phyloP scores from a whole-genome alignment of 2,329 filamentous ascomycete genomes.

The Sporothrix inflata region DNA sequence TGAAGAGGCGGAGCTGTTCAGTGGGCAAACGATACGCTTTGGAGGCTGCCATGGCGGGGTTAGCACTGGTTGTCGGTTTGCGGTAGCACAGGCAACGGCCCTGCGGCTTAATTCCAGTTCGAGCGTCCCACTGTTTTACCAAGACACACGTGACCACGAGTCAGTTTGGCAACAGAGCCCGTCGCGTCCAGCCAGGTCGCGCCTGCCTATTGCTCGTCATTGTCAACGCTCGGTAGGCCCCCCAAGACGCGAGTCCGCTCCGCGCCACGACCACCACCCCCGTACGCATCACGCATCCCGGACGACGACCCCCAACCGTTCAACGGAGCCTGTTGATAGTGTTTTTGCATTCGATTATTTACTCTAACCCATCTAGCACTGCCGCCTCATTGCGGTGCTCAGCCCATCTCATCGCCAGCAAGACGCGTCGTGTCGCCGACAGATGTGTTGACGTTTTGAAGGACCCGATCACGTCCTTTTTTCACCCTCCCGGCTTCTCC shows the following conservation, averaged over 20 bases:
- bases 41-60: not conserved
- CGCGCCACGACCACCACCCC: not conserved
- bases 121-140: not conserved
- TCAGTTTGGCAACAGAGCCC: slow-evolving; percentile 19
- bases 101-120: slow-evolving; percentile 4
- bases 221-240: not conserved
- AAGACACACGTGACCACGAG: slow-evolving; percentile 21
- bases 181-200: slow-evolving; percentile 23
- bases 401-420: not conserved
- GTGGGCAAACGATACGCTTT: not conserved
- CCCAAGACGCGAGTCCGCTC: not conserved
- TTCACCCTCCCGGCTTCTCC: not conserved
- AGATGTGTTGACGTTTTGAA: not conserved
- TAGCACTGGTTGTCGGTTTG: not conserved
- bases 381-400: not conserved
- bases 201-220: slow-evolving; percentile 19
- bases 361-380: not conserved
- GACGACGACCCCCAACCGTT: not conserved
- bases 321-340: not conserved
- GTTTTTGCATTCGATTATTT: not conserved
- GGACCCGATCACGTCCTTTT: not conserved
- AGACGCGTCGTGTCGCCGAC: slow-evolving; percentile 22
- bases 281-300: not conserved
- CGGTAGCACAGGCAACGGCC: slow-evolving; percentile 16
- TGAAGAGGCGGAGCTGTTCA: not conserved